phyloP scores from a whole-genome alignment of 345 rosid species.

The Citrus maxima region DNA sequence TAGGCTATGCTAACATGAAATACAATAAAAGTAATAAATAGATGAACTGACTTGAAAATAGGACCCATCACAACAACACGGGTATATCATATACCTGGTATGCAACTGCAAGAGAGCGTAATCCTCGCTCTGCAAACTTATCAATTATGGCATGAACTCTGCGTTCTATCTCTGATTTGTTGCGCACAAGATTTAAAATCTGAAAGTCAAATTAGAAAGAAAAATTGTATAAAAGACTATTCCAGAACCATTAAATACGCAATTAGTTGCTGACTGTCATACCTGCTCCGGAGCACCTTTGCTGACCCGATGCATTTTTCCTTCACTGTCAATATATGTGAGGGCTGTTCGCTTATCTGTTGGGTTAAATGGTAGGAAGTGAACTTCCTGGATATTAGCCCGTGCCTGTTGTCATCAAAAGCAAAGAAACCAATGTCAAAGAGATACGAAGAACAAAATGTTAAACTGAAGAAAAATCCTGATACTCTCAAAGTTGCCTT shows the following conservation, averaged over 20 bases:
- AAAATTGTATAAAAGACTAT: conserved; percentile 10
- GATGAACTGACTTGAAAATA: neutral
- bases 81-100: conserved; percentile 36
- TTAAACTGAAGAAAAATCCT: neutral
- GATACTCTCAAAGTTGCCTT: neutral
- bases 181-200: conserved; percentile 51
- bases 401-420: conserved; percentile 37
- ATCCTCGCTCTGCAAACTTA: conserved; percentile 57
- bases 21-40: neutral
- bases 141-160: conserved; percentile 56
- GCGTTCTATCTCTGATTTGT: conserved; percentile 53
- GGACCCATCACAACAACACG: neutral
- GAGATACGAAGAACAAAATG: neutral
- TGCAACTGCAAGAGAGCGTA: conserved; percentile 66
- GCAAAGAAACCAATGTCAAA: conserved; percentile 7
- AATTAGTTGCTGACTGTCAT: conserved; percentile 2
- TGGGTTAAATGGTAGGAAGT: conserved; percentile 65
- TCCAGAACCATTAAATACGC: neutral
- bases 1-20: neutral
- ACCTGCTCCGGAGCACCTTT: conserved; percentile 80
- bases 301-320: conserved; percentile 60
- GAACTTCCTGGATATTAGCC: conserved; percentile 55
- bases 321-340: conserved; percentile 45
- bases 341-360: conserved; percentile 64
- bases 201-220: conserved; percentile 17